Conservation (phyloP, 1,284 basidiomycete genomes). For the Fistulinella cinereoalba region DNA sequence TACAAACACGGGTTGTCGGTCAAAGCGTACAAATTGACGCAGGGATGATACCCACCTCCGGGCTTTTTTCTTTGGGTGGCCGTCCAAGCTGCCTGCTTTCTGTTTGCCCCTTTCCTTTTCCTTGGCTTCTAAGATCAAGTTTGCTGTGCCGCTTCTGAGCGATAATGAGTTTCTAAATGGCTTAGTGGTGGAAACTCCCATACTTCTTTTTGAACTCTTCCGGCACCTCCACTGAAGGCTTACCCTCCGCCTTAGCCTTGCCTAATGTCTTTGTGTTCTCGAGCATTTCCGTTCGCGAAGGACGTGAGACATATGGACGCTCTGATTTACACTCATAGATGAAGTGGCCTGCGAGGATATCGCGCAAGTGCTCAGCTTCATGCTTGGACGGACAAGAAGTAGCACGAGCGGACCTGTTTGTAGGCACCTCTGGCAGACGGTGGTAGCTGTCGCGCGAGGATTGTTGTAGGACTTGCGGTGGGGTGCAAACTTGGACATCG, state of each 20-base stretch:
- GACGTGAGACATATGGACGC: conserved; percentile 72
- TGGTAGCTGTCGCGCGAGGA: conserved; percentile 59
- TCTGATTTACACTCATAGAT: conserved; percentile 74
- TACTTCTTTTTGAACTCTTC: conserved; percentile 82
- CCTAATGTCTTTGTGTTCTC: conserved; percentile 65
- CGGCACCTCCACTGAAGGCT: conserved; percentile 71
- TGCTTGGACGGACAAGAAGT: neutral
- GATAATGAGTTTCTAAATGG: conserved; percentile 16
- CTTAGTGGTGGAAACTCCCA: too few species aligned
- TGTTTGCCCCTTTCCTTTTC: conserved; percentile 63
- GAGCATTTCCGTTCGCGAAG: conserved; percentile 72
- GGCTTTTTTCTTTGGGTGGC: conserved; percentile 46
- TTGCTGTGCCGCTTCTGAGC: conserved; percentile 62
- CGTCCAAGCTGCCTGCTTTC: conserved; percentile 35
- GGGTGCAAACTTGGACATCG: conserved; percentile 80
- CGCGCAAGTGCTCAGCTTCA: too few species aligned
- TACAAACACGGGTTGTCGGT: conserved; percentile 9
- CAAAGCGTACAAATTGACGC: neutral
- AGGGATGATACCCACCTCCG: conserved; percentile 43
- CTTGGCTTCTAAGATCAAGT: conserved; percentile 69
- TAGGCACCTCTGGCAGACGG: conserved; percentile 78
- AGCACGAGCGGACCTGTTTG: conserved; percentile 44
- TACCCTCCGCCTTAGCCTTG: conserved; percentile 62
- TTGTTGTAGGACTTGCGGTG: conserved; percentile 58
- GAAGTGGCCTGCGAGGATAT: conserved; percentile 60